Evolutionary conservation across 352 stramenopile species (phyloP), one percentile per base, ranked within the genome.

Genomic region (Globisporangium spiculum): DNA sequence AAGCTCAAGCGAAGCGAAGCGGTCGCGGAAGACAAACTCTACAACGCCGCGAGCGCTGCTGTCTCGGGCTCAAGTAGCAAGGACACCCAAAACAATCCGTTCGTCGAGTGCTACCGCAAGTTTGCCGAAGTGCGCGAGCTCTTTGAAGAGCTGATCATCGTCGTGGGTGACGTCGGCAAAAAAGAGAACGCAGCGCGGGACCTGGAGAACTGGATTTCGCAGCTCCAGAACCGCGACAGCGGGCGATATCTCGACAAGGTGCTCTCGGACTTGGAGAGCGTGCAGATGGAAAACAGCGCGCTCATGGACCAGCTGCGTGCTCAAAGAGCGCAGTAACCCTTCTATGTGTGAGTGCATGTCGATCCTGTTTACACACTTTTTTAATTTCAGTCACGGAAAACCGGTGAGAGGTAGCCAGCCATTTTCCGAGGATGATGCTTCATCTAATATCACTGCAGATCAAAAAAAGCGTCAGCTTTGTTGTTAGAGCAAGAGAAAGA

Each of bases 1-100:
- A 96, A 85, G 66, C 83, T 96, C 54, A 93, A 95, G 66, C 80
- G 90, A 14, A 93, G 76, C 55, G 89, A 95, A 69, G 86, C 88
- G 0, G 76, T 96, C 41, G 82, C 86, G 0, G 90, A 97, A 30
- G 90, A 97, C 53, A 91, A 90, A 26, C 66, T 97, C n/a, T 97
- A 87, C 60, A 80, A 60, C 16, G 86, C 88, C 12, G 84, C 88
- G 1, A 80, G 74, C 34, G 77, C 75, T 38, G 77, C 75, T 44
- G 72, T 77, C 60, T 68, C 20, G 38, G 44, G 44, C 5, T 24
- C 18, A 0, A 52, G 44, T 9, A 52, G 44, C 18, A 54, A 41
- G 30, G 44, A 69, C 16, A 22, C 32, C 1, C 26, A 18, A 12
- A 80, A 72, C 27, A 70, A 74, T 90, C 91, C 66, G 44, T 54